Base-by-base conservation (phyloP, 1,139 yeast genomes). In the Sugiyamaella japonica region DNA sequence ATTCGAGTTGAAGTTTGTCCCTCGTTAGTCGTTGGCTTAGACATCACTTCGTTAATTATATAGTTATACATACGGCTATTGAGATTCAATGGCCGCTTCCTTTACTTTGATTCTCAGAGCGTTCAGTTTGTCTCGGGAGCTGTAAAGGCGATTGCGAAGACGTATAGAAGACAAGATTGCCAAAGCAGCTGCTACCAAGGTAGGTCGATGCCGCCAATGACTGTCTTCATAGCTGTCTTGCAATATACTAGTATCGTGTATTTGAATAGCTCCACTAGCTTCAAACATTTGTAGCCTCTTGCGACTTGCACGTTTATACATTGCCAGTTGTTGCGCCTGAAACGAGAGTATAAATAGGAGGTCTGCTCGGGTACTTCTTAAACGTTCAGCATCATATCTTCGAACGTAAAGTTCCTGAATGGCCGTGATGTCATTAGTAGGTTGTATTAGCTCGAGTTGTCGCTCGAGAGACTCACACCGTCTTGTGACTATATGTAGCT, bases 1-100 rank as follows among this genome's bases (percentile, higher is more conserved):
- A 16, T 82, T 83, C 65, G 73, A 76, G 55, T 63, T 83, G 49
- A 70, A 69, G 52, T 74, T 78, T 46, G 39, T 37, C 10, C 48
- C 52, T 23, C 46, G 52, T 12, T 49, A 29, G 66, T 59, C 52
- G 25, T 20, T 20, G 25, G 25, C 25, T 45, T 32, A 31, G 41
- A 23, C 49, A 13, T 46, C 23, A 37, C n/a, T 9, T 46, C 41
- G 25, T 46, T 23, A 36, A 46, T n/a, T n/a, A 25, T 23, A 32
- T 17, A 50, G 42, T 29, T 41, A 42, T 23, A 36, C n/a, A 37
- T 36, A 46, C 8, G 12, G 31, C 15, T n/a, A 29, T 29, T 13
- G 46, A 13, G 46, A 10, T 28, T 36, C 17, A 36, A n/a, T 13
- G 17, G 39, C 25, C 25, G 50, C 48, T 8, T 47, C 46, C 20